phyloP scores from a whole-genome alignment of 2,329 filamentous ascomycete genomes.

The Zasmidium angulare region DNA sequence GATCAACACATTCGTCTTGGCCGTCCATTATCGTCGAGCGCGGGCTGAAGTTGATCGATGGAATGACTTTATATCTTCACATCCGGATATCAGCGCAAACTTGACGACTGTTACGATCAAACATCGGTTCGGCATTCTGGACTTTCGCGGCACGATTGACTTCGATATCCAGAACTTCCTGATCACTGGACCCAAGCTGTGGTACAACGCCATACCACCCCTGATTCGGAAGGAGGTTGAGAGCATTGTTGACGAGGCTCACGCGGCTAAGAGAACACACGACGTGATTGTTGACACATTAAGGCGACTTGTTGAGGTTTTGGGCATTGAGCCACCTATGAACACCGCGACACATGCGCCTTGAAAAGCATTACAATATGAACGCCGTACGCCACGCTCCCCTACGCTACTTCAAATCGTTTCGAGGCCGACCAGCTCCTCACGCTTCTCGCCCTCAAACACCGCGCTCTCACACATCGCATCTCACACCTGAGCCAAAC shows the following conservation, averaged over 20 bases:
- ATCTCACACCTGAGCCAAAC: neutral
- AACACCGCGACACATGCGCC: neutral
- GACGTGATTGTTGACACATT: slow-evolving; percentile 11
- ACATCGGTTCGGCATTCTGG: slow-evolving; percentile 18
- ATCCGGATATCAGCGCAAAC: slow-evolving; percentile 6
- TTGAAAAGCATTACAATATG: neutral
- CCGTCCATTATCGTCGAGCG: slow-evolving; percentile 14
- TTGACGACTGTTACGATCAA: slow-evolving; percentile 12
- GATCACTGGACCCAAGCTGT: slow-evolving; percentile 12
- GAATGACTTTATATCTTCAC: slow-evolving; percentile 2
- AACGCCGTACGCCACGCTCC: neutral
- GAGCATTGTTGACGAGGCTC: slow-evolving; percentile 6
- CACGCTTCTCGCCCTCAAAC: neutral
- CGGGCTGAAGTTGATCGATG: slow-evolving; percentile 12
- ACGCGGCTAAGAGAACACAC: neutral
- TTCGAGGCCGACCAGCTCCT: neutral
- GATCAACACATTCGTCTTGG: slow-evolving; percentile 14
- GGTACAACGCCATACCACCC: slow-evolving; percentile 15
- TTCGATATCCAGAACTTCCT: slow-evolving; percentile 11
- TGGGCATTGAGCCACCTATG: slow-evolving; percentile 6
- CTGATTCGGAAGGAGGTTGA: slow-evolving; percentile 12
- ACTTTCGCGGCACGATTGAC: slow-evolving; percentile 16
- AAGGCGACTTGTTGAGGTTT: slow-evolving; percentile 10
- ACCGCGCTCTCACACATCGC: too few species aligned
- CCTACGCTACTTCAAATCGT: neutral